A percentile compares a stretch with the other conserved stretches of the same genome.
These are phyloP conservation scores for Mikania micrantha DNA, from an alignment of 129 eudicot species.

Conservation along the genomic window DNA sequence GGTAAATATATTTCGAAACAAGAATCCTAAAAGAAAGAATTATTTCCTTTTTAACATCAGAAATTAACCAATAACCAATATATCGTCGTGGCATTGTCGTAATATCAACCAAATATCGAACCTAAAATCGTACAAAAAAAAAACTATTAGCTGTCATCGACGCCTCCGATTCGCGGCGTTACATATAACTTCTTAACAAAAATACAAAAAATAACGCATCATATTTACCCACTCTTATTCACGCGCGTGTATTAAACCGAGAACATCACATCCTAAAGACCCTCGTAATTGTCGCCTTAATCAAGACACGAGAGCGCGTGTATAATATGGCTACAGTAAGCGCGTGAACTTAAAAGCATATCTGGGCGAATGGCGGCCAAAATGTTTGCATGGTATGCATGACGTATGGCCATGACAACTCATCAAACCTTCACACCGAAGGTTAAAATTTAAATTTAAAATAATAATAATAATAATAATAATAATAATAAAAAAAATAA, in stretches of 20 bases:
- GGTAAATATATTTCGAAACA: background rate
- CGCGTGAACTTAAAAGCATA: background rate
- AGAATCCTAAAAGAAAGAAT: constrained; percentile 12
- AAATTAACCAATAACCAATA: background rate
- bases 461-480: too few species aligned
- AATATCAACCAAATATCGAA: background rate
- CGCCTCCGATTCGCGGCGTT: constrained; percentile 36
- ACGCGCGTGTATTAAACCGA: background rate
- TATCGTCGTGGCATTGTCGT: constrained; percentile 18
- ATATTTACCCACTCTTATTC: background rate
- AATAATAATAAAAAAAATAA: too few species aligned
- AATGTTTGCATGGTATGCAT: constrained; percentile 36
- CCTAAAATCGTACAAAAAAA: constrained; percentile 7
- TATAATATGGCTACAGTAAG: too few species aligned
- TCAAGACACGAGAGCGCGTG: background rate
- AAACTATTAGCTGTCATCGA: constrained; percentile 28
- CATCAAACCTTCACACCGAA: constrained; percentile 18
- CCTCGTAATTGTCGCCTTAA: background rate
- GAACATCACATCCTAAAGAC: background rate
- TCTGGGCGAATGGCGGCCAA: constrained; percentile 19
- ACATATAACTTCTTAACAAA: constrained; percentile 18
- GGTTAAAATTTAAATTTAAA: too few species aligned
- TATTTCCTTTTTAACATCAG: constrained; percentile 8
- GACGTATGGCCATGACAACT: constrained; percentile 35
- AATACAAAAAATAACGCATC: constrained; percentile 11